Evolutionary conservation across 2,329 filamentous ascomycete genomes (phyloP), one percentile per base, ranked within the genome.

Genomic region (Trichoderma harzianum): DNA sequence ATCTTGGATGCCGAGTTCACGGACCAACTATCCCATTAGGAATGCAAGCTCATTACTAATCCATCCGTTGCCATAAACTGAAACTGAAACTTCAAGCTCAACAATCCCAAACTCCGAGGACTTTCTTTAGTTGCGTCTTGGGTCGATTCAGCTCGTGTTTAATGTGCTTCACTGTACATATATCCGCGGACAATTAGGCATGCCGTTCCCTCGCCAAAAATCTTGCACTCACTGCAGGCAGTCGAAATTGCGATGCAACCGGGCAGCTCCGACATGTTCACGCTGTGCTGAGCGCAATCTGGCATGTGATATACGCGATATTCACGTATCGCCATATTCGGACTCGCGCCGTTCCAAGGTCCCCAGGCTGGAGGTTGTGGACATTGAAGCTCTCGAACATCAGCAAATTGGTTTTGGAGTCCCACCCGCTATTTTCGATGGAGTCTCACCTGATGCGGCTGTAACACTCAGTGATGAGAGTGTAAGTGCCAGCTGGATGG

Each of bases 151-250:
- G 43, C 28, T 65, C 4, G 43, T 53, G 7, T 18, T 24, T 65
- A 53, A 21, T 18, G 39, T 34, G 12, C 18, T 7, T 65, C 43
- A 26, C 7, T 32, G 3, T n/a, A 18, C 36, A 43, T 5, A 14
- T 53, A 18, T 65, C 62, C 62, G 28, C 62, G 62, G 62, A 65
- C 8, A 53, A 53, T 34, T 7, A 18, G 14, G 4, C 62, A 65
- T 65, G 62, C 39, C 62, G n/a, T 53, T 65, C 28, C 16, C 62
- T 65, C 62, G 62, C 62, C 62, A 65, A 65, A 65, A 65, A n/a
- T 65, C 62, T 24, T 65, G 62, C 62, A 65, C 62, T 30, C 62
- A 53, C 28, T 65, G 62, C 62, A 65, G 28, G 28, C 62, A 65
- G 28, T 65, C 62, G 3, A 65, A 65, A 18, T n/a, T 65, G 12